phyloP scores from a whole-genome alignment of 1,284 basidiomycete species.

The Lentinus polychrous region DNA sequence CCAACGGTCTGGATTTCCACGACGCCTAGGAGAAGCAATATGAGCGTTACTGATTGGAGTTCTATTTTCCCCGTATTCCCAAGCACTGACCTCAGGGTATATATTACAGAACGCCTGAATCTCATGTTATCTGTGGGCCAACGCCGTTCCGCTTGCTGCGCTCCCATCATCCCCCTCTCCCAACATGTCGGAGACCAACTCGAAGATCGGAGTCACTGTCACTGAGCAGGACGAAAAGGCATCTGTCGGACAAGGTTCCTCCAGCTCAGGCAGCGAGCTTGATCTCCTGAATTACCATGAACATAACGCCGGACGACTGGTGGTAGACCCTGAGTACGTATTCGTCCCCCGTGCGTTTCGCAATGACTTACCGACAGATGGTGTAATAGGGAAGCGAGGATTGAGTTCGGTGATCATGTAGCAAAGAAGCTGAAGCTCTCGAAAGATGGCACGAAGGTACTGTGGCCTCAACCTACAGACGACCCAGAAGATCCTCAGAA shows the following conservation, averaged over 20 bases:
- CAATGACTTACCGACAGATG: neutral
- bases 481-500: slow-evolving; percentile 62
- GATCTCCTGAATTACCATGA: slow-evolving; percentile 48
- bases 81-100: neutral
- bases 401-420: slow-evolving; percentile 43
- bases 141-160: neutral
- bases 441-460: slow-evolving; percentile 39
- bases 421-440: slow-evolving; percentile 44
- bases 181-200: neutral
- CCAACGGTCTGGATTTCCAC: neutral
- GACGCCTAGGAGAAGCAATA: neutral
- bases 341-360: neutral
- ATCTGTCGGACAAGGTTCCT: neutral
- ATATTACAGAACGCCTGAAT: neutral
- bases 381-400: slow-evolving; percentile 41
- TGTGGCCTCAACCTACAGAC: slow-evolving; percentile 61
- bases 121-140: neutral
- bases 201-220: neutral
- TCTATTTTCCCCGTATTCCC: neutral
- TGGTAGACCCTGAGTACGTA: slow-evolving; percentile 51
- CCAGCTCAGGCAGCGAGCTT: slow-evolving; percentile 15
- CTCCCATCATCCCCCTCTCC: neutral
- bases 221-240: neutral
- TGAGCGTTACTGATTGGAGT: neutral
- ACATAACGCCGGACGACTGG: slow-evolving; percentile 48